Percentiles rank a stretch among this genome's conserved stretches.
These are phyloP conservation scores for Vanrija sp. DNA, from an alignment of 1,284 basidiomycete genomes.

Conservation along the genomic window DNA sequence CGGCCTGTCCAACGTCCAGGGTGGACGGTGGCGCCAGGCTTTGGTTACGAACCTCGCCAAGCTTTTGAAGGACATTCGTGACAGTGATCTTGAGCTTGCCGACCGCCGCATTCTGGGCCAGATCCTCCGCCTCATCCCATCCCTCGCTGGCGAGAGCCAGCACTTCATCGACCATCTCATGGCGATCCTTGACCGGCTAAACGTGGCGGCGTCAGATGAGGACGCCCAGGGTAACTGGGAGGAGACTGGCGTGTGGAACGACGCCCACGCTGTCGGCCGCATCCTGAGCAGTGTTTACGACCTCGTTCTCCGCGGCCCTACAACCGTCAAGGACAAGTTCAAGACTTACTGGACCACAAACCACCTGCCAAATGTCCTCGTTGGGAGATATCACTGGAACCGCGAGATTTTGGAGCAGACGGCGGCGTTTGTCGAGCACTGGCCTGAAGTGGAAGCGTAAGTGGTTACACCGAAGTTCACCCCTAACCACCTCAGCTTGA, in stretches of 20 bases:
- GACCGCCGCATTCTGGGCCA: slow-evolving; percentile 31
- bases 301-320: slow-evolving; percentile 47
- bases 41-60: slow-evolving; percentile 27
- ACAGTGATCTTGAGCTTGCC: slow-evolving; percentile 2
- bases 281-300: slow-evolving; percentile 21
- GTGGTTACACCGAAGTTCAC: neutral
- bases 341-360: slow-evolving; percentile 21
- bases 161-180: slow-evolving; percentile 22
- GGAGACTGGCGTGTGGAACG: slow-evolving; percentile 33
- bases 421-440: slow-evolving; percentile 52
- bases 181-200: slow-evolving; percentile 8
- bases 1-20: slow-evolving; percentile 45
- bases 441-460: slow-evolving; percentile 34
- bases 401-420: slow-evolving; percentile 56
- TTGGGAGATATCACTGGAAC: slow-evolving; percentile 60
- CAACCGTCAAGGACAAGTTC: slow-evolving; percentile 21
- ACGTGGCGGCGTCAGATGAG: neutral
- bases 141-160: slow-evolving; percentile 24
- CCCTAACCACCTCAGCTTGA: neutral
- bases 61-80: neutral
- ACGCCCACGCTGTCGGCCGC: slow-evolving; percentile 26
- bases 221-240: slow-evolving; percentile 17
- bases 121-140: slow-evolving; percentile 29
- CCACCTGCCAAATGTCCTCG: slow-evolving; percentile 51
- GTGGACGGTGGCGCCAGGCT: slow-evolving; percentile 43